Evolutionary conservation across 345 rosid genomes (phyloP), one percentile per base, ranked within the genome.

Genomic region (Lepidium aucheri): DNA sequence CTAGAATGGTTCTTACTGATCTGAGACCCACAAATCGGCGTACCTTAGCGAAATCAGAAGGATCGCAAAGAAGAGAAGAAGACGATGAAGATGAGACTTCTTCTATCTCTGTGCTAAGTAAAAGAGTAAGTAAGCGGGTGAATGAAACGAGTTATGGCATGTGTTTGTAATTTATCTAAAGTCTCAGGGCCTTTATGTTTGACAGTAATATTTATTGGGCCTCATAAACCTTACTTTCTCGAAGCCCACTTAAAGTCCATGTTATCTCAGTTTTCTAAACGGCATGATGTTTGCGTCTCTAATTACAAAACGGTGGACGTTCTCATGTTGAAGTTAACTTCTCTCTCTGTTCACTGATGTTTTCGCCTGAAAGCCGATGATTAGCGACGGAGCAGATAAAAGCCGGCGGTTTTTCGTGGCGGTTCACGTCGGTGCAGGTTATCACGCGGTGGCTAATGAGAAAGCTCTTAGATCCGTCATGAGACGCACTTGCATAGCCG

Each of bases 351-450:
- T 22, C 22, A 11, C 15, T 30, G 20, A 33, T 32, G 13, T 33
- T 13, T 46, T 69, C 7, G 36, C 58, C 65, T 46, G 67, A 18
- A 44, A 42, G 24, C 14, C 49, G 10, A 73, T 73, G 72, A 67
- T 70, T 26, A 16, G 57, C 51, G 80, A 68, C 41, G 74, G 65
- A 33, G 76, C 73, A 35, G 82, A 72, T n/a, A 68, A 67, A 62
- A 77, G 63, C 24, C 81, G 83, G 17, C 84, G 89, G 18, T 94
- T 86, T 82, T 90, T 94, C 78, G 91, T 94, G 58, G 96, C 97
- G 0, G 87, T 94, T 45, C 99, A 90, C 70, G 97, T 90, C 20
- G 99, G 99, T 10, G 99, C 99, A 0, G 99, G 97, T 8, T 86
- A 81, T 64, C 99, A 88, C 78, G 73, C 95, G 30, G 74, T 73